Evolutionary conservation across 371 early-diverging fungal genomes (phyloP), one percentile per base, ranked within the genome.

Genomic region (Choanephora cucurbitarum): DNA sequence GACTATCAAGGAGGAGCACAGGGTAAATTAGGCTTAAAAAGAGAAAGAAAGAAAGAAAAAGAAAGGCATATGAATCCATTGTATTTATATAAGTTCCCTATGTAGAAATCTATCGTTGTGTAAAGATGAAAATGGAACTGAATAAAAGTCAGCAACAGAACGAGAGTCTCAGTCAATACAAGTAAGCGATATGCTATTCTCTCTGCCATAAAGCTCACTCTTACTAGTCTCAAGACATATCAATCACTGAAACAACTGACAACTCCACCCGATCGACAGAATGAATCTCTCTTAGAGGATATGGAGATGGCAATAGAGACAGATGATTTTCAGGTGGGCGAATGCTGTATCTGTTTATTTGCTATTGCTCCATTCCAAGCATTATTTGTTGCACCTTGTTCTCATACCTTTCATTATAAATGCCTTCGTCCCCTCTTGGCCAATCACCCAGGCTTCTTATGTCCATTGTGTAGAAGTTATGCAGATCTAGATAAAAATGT

Each of bases 301-400:
- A 22, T 37, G 19, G 13, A 47, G n/a, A 13, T 44, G 21, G 28
- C 19, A 15, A 40, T 9, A 40, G 33, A 49, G 14, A 22, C 34
- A 6, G 57, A 51, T 0, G 53, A 62, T 37, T 32, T 69, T 19
- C 62, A 65, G 28, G 53, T 67, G 19, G 71, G 70, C 19, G 98
- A 97, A 62, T 97, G 98, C 73, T 96, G 96, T 70, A 97, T 97
- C 60, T 97, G 98, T 74, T 81, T 96, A 49, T 91, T 88, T 69
- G 80, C 90, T 42, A 89, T 96, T 58, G 87, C 87, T 0, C 91
- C 94, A 13, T 91, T 88, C 68, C 96, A 96, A 73, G 93, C 95
- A n/a, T 80, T 96, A 47, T 96, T 96, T 73, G 84, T 95, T 19
- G 91, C 95, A 13, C 96, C 97, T 3, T 96, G 97, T 63, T 94